phyloP scores from a whole-genome alignment of 768 basidiomycete genomes.

The Mycena pura region DNA sequence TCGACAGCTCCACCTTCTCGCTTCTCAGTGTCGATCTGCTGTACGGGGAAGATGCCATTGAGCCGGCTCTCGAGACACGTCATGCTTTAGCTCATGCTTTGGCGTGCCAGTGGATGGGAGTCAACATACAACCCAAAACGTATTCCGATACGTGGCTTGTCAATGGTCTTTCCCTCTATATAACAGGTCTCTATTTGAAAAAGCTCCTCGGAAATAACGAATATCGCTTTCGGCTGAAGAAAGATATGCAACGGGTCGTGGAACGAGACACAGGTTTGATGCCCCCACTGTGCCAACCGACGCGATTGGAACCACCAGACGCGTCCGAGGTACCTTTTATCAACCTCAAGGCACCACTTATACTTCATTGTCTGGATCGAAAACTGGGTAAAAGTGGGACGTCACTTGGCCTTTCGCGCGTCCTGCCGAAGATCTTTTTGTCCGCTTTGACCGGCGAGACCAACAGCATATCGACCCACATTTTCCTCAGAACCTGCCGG shows the following conservation, averaged over 20 bases:
- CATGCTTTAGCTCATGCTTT: constrained; percentile 87
- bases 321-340: constrained; percentile 81
- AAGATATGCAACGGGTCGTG: constrained; percentile 93
- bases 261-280: constrained; percentile 87
- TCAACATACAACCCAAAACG: constrained; percentile 93
- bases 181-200: constrained; percentile 86
- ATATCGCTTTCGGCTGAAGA: constrained; percentile 92
- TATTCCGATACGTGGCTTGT: constrained; percentile 98
- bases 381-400: constrained; percentile 95
- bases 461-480: constrained; percentile 87
- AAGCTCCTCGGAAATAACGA: constrained; percentile 95
- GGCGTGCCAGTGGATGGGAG: constrained; percentile 95
- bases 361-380: constrained; percentile 94
- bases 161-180: constrained; percentile 90
- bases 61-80: constrained; percentile 90
- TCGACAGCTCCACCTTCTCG: constrained; percentile 85
- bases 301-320: constrained; percentile 85
- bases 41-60: constrained; percentile 87
- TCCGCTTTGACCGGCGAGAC: constrained; percentile 93
- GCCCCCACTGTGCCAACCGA: constrained; percentile 94
- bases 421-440: constrained; percentile 93
- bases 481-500: constrained; percentile 89
- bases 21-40: constrained; percentile 82
- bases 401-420: constrained; percentile 90
- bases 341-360: constrained; percentile 95